These are phyloP conservation scores for Penicillium thymicola DNA, from an alignment of 2,329 filamentous ascomycete species.

Conservation along the genomic window DNA sequence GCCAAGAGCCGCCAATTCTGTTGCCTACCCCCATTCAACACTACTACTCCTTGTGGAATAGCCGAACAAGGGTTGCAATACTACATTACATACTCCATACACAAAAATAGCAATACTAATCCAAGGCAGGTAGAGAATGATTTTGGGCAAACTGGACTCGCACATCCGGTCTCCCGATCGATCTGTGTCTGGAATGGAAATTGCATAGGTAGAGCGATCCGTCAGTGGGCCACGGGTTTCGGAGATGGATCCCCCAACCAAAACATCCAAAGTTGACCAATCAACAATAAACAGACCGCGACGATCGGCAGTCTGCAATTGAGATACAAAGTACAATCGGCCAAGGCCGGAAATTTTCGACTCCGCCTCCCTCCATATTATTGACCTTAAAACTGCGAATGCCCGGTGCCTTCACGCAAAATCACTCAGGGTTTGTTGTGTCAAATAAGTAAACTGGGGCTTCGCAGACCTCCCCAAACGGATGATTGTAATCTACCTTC, in stretches of 20 bases:
- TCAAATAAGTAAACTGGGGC: not conserved
- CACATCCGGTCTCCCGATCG: not conserved
- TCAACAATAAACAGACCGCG: not conserved
- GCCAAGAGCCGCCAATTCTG: conserved; percentile 8
- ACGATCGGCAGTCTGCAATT: not conserved
- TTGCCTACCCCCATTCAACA: conserved; percentile 2
- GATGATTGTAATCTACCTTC: conserved; percentile 3
- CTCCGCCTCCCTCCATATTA: conserved; percentile 1
- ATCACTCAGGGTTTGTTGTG: not conserved
- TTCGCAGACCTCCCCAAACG: not conserved
- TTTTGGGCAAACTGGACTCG: not conserved
- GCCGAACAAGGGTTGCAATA: not conserved
- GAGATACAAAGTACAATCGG: not conserved
- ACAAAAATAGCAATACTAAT: conserved; percentile 7
- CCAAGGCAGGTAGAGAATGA: not conserved
- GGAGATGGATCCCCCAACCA: not conserved
- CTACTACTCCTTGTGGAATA: not conserved
- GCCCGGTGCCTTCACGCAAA: not conserved
- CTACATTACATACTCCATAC: not conserved
- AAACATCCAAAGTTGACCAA: not conserved
- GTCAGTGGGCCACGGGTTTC: not conserved
- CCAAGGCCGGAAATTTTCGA: not conserved
- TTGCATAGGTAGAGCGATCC: not conserved
- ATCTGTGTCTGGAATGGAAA: not conserved
- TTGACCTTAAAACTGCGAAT: not conserved